These are phyloP conservation scores for Tolypocladium ophioglossoides DNA, from an alignment of 2,329 filamentous ascomycete genomes.

Conservation along the genomic window DNA sequence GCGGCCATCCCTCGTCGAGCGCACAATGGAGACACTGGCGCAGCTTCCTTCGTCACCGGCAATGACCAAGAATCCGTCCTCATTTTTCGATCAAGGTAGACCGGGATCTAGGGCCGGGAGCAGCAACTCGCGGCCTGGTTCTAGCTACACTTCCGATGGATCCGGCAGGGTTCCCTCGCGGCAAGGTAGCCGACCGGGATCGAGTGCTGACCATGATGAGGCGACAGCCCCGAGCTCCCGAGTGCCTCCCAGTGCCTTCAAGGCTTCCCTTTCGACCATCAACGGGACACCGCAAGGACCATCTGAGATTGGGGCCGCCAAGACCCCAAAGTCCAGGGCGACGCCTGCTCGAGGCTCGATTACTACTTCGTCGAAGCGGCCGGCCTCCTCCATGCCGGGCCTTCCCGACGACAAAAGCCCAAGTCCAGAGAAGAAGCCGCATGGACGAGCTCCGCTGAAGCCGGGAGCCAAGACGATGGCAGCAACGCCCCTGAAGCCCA, in stretches of 20 bases:
- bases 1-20: conserved; percentile 60
- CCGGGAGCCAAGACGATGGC: conserved; percentile 36
- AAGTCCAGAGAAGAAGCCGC: conserved; percentile 26
- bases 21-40: conserved; percentile 77
- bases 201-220: conserved; percentile 39
- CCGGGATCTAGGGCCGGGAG: conserved; percentile 38
- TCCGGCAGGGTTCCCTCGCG: conserved; percentile 41
- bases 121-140: conserved; percentile 40
- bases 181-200: conserved; percentile 43
- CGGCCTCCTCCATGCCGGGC: conserved; percentile 12
- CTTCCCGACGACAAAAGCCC: conserved; percentile 18
- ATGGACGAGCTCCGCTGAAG: conserved; percentile 19
- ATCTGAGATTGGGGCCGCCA: conserved; percentile 9
- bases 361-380: conserved; percentile 12
- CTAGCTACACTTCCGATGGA: conserved; percentile 50
- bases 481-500: conserved; percentile 34
- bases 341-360: conserved; percentile 12
- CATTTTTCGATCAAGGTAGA: conserved; percentile 60
- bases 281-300: conserved; percentile 31
- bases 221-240: conserved; percentile 25
- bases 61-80: conserved; percentile 53
- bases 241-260: conserved; percentile 32
- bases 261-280: conserved; percentile 29
- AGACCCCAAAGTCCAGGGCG: conserved; percentile 14
- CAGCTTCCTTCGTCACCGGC: conserved; percentile 69